Conservation (phyloP, 352 stramenopile genomes). For the Pythium sp. region DNA sequence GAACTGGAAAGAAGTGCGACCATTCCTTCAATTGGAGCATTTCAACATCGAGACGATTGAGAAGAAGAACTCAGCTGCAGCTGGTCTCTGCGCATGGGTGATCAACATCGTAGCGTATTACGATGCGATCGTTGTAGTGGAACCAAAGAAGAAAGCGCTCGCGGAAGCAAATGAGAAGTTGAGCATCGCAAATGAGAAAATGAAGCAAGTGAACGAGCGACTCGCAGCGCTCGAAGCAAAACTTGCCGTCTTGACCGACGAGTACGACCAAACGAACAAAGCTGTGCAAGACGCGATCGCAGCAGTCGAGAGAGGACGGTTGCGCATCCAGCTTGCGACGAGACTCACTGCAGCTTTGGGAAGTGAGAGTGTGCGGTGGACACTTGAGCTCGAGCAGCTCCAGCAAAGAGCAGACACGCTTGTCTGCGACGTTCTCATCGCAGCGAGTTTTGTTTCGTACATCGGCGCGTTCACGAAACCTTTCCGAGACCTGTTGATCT, state of each 20-base stretch:
- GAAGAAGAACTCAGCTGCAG: conserved; percentile 80
- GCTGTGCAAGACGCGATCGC: conserved; percentile 91
- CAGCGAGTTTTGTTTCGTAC: conserved; percentile 92
- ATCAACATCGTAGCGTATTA: conserved; percentile 95
- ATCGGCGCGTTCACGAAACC: conserved; percentile 93
- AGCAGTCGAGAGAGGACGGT: conserved; percentile 76
- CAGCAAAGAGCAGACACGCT: conserved; percentile 72
- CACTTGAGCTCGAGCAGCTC: conserved; percentile 77
- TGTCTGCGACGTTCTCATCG: conserved; percentile 89
- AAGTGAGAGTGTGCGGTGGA: conserved; percentile 93
- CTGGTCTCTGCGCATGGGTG: conserved; percentile 76
- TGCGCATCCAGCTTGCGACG: conserved; percentile 91
- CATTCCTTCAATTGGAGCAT: conserved; percentile 73
- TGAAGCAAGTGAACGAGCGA: conserved; percentile 87
- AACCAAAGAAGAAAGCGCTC: conserved; percentile 89
- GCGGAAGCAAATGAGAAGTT: conserved; percentile 83
- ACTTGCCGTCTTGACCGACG: conserved; percentile 68
- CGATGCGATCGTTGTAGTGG: conserved; percentile 92
- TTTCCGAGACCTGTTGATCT: conserved; percentile 87
- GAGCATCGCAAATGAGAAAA: conserved; percentile 74
- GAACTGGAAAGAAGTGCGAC: conserved; percentile 84
- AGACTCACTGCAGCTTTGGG: conserved; percentile 89
- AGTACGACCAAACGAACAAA: conserved; percentile 86
- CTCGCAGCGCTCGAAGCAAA: conserved; percentile 88
- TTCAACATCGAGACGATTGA: conserved; percentile 83